Evolutionary conservation across 495 filamentous ascomycete genomes (phyloP).

Genomic region (Tirmania nivea): DNA sequence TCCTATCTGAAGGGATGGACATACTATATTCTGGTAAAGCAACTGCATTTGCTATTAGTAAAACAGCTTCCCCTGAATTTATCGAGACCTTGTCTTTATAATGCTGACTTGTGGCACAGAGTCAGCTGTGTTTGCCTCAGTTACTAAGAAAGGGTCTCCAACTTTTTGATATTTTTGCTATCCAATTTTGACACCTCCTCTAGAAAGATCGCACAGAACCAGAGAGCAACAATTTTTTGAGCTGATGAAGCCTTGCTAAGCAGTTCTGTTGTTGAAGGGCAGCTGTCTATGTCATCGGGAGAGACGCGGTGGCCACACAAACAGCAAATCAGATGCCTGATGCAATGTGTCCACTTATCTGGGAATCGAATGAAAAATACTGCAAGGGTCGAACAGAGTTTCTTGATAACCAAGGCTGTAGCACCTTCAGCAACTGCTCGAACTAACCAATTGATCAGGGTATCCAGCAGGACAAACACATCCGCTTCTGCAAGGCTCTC

Average conservation of each 20-base stretch:
- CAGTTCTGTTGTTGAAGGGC: slow-evolving; percentile 30
- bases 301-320: slow-evolving; percentile 31
- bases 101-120: slow-evolving; percentile 19
- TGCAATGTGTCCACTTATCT: slow-evolving; percentile 41
- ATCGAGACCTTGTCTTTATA: slow-evolving; percentile 30
- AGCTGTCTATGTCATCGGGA: slow-evolving; percentile 28
- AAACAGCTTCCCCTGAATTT: slow-evolving; percentile 30
- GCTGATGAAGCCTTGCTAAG: slow-evolving; percentile 30
- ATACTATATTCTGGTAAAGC: slow-evolving; percentile 12
- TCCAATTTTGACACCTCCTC: slow-evolving; percentile 55
- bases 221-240: slow-evolving; percentile 39
- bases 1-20: background rate
- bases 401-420: slow-evolving; percentile 46
- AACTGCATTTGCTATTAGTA: slow-evolving; percentile 28
- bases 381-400: slow-evolving; percentile 63
- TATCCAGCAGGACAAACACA: slow-evolving; percentile 40
- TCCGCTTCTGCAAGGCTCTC: slow-evolving; percentile 39
- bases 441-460: slow-evolving; percentile 46
- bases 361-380: slow-evolving; percentile 57
- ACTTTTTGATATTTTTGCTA: slow-evolving; percentile 34
- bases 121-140: background rate
- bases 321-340: slow-evolving; percentile 47
- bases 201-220: slow-evolving; percentile 50
- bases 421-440: slow-evolving; percentile 35
- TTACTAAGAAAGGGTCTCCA: slow-evolving; percentile 8